A percentile compares a stretch with the other conserved stretches of the same genome.
Conservation (phyloP, 306 rosid genomes). For the Erythrophleum fordii region DNA sequence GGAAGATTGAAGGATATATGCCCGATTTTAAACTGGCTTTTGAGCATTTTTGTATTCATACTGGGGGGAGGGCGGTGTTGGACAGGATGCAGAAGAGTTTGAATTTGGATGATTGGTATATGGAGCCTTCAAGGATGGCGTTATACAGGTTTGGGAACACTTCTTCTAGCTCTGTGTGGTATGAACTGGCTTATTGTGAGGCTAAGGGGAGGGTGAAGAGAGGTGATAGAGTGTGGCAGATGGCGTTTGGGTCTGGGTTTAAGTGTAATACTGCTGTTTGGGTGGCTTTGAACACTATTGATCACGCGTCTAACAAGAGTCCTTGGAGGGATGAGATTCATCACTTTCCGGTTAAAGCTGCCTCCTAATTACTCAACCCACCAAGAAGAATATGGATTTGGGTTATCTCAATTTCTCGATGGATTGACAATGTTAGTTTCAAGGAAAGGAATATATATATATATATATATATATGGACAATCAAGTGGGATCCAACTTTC, state of each 20-base stretch:
- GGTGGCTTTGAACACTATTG: conserved; percentile 34
- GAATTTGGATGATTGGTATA: conserved; percentile 30
- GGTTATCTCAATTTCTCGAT: too few species aligned
- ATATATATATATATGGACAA: too few species aligned
- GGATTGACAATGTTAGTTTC: too few species aligned
- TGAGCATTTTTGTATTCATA: conserved; percentile 38
- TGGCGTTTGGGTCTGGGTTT: conserved; percentile 45
- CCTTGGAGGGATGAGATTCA: conserved; percentile 45
- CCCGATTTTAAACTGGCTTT: conserved; percentile 40
- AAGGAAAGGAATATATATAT: too few species aligned
- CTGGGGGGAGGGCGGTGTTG: conserved; percentile 40
- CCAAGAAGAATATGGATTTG: background rate
- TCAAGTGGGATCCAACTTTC: too few species aligned
- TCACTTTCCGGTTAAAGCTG: conserved; percentile 22
- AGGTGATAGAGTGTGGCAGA: conserved; percentile 44
- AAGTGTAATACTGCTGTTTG: conserved; percentile 44
- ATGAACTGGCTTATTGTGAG: conserved; percentile 37
- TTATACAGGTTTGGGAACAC: conserved; percentile 42
- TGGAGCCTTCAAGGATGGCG: conserved; percentile 45
- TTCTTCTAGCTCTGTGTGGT: conserved; percentile 46
- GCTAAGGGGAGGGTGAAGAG: conserved; percentile 39
- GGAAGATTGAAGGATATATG: conserved; percentile 10
- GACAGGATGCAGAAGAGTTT: conserved; percentile 31
- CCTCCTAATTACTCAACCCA: background rate
- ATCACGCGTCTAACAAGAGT: conserved; percentile 24